Conservation (phyloP, 495 filamentous ascomycete species). For the Lophiotrema nucula region DNA sequence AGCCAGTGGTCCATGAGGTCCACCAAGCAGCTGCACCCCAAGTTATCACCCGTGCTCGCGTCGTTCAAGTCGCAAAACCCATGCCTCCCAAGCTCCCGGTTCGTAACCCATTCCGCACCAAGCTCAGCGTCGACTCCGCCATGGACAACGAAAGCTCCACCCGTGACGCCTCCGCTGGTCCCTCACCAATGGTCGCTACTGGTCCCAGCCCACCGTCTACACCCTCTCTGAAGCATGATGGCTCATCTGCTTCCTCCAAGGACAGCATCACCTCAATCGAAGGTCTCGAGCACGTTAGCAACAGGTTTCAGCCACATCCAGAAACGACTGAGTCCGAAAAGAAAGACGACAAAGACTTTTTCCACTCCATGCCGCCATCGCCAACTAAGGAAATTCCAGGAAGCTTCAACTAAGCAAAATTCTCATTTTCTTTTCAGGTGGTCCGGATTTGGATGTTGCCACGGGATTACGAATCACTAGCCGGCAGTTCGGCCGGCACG, state of each 20-base stretch:
- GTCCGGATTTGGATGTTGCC: not conserved
- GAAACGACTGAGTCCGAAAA: not conserved
- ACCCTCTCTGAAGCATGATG: slow-evolving; percentile 27
- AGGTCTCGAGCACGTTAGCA: slow-evolving; percentile 19
- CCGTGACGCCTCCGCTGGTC: slow-evolving; percentile 10
- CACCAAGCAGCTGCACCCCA: slow-evolving; percentile 33
- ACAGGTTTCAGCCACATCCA: slow-evolving; percentile 21
- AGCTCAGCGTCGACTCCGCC: slow-evolving; percentile 27
- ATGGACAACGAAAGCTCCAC: slow-evolving; percentile 11
- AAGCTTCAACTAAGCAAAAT: slow-evolving; percentile 16
- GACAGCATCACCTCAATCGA: slow-evolving; percentile 27
- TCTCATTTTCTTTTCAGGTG: not conserved
- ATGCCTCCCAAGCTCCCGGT: slow-evolving; percentile 39
- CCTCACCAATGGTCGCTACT: slow-evolving; percentile 14
- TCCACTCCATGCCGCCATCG: slow-evolving; percentile 25
- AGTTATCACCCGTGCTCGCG: slow-evolving; percentile 37
- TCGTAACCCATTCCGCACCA: slow-evolving; percentile 39
- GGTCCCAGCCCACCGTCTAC: slow-evolving; percentile 19
- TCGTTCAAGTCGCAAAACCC: slow-evolving; percentile 41
- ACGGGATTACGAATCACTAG: not conserved
- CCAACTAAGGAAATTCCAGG: slow-evolving; percentile 26
- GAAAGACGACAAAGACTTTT: slow-evolving; percentile 15
- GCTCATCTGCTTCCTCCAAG: slow-evolving; percentile 26
- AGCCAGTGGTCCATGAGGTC: slow-evolving; percentile 34
- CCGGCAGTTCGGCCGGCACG: not conserved